Base-by-base conservation (phyloP, 2,329 filamentous ascomycete genomes). In the Cladosporium sp. region DNA sequence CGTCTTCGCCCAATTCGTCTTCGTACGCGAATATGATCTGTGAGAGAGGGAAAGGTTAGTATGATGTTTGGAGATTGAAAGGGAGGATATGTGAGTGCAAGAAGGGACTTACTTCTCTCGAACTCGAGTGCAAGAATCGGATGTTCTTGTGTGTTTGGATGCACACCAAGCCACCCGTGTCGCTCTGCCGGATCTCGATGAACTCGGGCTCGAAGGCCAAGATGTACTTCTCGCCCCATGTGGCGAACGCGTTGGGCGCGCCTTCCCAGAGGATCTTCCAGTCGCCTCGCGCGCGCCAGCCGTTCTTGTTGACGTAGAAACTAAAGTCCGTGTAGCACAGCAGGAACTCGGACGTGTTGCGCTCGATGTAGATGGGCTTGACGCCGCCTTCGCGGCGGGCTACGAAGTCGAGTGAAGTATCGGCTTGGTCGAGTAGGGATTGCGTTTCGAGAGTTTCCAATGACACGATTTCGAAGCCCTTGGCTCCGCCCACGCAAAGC, bases 231-330 rank as follows among this genome's bases (percentile, higher is more conserved):
- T 93, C 93, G 63, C 94, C 94, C 58, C 90, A 95, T 49, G 97
- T 83, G 1, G 93, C 93, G 69, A 98, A 98, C 51, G 84, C 85
- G 62, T 89, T 86, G 35, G 93, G 93, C 38, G 83, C 88, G 50
- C 93, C 93, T 73, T 98, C 93, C 93, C 93, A 98, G 56, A 92
- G 86, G 64, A 98, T 95, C 62, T 86, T 85, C 93, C 93, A 98
- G 69, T 98, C 93, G 4, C 91, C 90, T 62, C 91, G 80, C 48
- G 92, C 92, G 55, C 93, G 84, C 93, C 93, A 98, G 32, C 93
- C 93, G 68, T 98, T 97, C 62, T 93, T 83, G 71, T 98, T 97
- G 66, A 98, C 93, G 64, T 97, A 98, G 80, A 98, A 98, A 11
- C 89, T 95, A 71, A 96, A 98, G 68, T 98, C 93, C 4, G 89